Evolutionary conservation across 768 basidiomycete genomes (phyloP), one percentile per base, ranked within the genome.

Genomic region (Sporobolomyces roseus): DNA sequence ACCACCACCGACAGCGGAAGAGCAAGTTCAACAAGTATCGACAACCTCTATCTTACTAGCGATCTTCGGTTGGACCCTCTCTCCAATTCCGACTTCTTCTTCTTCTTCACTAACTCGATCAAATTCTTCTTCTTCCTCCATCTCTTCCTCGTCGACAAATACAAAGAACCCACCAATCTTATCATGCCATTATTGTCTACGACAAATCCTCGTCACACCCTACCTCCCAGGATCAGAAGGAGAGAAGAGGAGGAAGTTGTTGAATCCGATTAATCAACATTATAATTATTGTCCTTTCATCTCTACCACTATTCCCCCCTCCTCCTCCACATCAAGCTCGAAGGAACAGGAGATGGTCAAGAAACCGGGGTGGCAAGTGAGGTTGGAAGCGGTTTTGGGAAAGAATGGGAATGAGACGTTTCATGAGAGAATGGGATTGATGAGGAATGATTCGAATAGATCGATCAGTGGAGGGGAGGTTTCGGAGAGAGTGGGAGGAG

Each of bases 21-120:
- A 7, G 45, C 12, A 13, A 21, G 21, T 6, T 14, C 45, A 23
- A 8, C 16, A 1, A 2, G 29, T 62, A 21, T 45, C 38, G 2
- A 27, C 36, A n/a, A 51, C 43, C 2, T 35, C 55, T 1, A 6
- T 63, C 23, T 55, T 71, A 3, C 64, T 73, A 27, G 53, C 61
- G 30, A 25, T 63, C 25, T 65, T 73, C n/a, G 71, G 66, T 3
- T 68, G 71, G 63, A 29, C 63, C 0, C 56, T 64, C 49, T 27
- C 48, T 17, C 29, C 59, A 9, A 12, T 50, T 7, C 25, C 61
- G 36, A 12, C 25, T 27, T 36, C 50, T 16, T n/a, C 36, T 4
- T 16, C 27, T 3, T 49, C 45, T 13, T 3, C 63, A 12, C 53
- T 45, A 52, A 41, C 63, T 17, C 67, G 54, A 36, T 65, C 68